Base-by-base conservation (phyloP, 345 rosid species). In the Abelmoschus esculentus region DNA sequence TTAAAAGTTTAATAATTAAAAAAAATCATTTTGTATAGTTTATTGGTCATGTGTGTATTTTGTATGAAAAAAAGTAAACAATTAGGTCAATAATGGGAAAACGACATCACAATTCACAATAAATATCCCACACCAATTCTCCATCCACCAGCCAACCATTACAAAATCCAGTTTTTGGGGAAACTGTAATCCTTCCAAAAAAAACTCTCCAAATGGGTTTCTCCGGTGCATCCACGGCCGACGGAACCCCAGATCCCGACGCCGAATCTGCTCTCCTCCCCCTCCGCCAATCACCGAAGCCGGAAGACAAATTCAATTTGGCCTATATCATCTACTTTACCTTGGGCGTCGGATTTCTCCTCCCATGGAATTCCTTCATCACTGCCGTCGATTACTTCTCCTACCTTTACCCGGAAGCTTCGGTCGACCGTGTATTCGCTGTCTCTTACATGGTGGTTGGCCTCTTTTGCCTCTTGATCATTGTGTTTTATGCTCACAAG, bases 311-410 rank as follows among this genome's bases (percentile, higher is more conserved):
- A 0, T 91, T 80, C 82, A 85, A 95, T 69, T 76, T 95, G 2
- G 96, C 92, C 28, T 95, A 95, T 85, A 81, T 85, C 36, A 86
- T 90, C 83, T 82, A 91, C 93, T 95, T 95, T 79, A 82, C 90
- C 0, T 80, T 95, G 28, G 97, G 99, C 22, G 67, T 87, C 8
- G 97, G 99, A 49, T 90, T 71, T 52, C 92, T 95, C 63, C 91
- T 95, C 79, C 99, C 99, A n/a, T 91, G 99, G 99, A 95, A 95
- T 87, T 77, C 96, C 50, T 95, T 88, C 90, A 90, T 95, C 83
- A 95, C 99, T 38, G 97, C 96, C 82, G 96, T 91, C 75, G 99
- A 95, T 73, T 95, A 90, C 89, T 95, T 95, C 85, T 77, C 91
- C 73, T 87, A 83, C 83, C 85, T 91, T 80, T 95, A 91, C 73